Evolutionary conservation across 805 yeast species (phyloP), one percentile per base, ranked within the genome.

Genomic region (Komagataella pseudopastoris): DNA sequence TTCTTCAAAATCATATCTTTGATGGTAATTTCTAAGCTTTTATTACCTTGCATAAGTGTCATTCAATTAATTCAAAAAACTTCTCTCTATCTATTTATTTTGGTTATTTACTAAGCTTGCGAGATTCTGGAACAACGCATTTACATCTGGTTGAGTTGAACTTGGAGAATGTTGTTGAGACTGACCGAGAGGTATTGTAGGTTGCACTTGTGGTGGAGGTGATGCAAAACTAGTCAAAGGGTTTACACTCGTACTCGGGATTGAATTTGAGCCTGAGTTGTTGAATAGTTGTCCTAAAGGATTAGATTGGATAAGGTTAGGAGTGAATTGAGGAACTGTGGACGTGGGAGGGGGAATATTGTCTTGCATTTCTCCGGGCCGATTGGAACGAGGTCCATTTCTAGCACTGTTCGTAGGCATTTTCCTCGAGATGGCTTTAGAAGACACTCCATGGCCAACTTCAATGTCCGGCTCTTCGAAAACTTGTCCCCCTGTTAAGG

Each of bases 401-500:
- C 86, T 78, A 4, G 89, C 78, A 17, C 88, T 81, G 65, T 89
- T 89, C 4, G 96, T 88, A 16, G 96, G 96, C 95, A 88, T 86
- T 64, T 88, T 86, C 68, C 81, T 82, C 8, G 95, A 84, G 67
- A 88, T 88, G 17, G 96, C 89, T 66, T 90, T 90, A 3, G 96
- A 87, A 1, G 96, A 84, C 49, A 88, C 86, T 55, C 97, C 97
- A 49, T 88, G 81, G 50, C 98, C 98, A 51, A 93, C 87, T 64
- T 90, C 96, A 59, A 91, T 93, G 69, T 93, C 99, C 2, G 99
- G 99, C 68, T 93, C 99, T 65, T 93, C 98, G 63, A 93, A 79
- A 14, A 83, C 87, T 60, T 88, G 69, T 50, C 96, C 96, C 46
- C 87, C 75, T 54, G 71, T 80, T 54, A 93, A 67, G 6, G 90